Base-by-base conservation (phyloP, 768 basidiomycete species). In the Rhodotorula diobovata region DNA sequence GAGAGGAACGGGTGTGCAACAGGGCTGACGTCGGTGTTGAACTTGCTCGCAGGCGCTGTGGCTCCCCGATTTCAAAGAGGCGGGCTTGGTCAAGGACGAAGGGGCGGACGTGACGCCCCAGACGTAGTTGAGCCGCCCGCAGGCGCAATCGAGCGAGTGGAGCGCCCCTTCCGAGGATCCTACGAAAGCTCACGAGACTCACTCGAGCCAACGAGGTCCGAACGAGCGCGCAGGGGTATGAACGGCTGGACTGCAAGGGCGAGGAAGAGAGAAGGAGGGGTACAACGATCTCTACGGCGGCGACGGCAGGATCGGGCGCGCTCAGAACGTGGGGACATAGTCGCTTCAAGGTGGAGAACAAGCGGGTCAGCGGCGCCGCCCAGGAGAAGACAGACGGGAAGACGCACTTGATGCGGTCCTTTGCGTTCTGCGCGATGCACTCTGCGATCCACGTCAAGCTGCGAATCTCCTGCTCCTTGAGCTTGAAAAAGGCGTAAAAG, bases 351-450 rank as follows among this genome's bases (percentile, higher is more conserved):
- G 9, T 9, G 0, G 34, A 9, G 6, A 34, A 51, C 41, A 28
- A 25, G 14, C n/a, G 4, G 23, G 54, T 55, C 4, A 55, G 54
- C 30, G 30, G 1, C 10, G 8, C n/a, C n/a, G n/a, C 32, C n/a
- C 30, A 10, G 7, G 4, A 28, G 14, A 25, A 60, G 64, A 23
- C n/a, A 43, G 48, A 53, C 18, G 34, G 32, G 0, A 28, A 43
- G 14, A 50, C 70, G 34, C 43, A 68, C 65, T 71, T 71, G 61
- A 75, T 71, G 37, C 73, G 60, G 37, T 75, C 73, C 81, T 89
- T 88, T 55, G 93, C 93, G 82, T 95, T 89, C 83, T 97, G 95
- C 16, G 93, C 93, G 76, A 98, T 96, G 81, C 95, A 97, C 83
- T 98, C 95, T 0, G 76, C 74, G 37, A 80, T 79, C 82, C 82